These are phyloP conservation scores for Tilletiopsis washingtonensis DNA, from an alignment of 1,284 basidiomycete genomes.

Conservation along the genomic window DNA sequence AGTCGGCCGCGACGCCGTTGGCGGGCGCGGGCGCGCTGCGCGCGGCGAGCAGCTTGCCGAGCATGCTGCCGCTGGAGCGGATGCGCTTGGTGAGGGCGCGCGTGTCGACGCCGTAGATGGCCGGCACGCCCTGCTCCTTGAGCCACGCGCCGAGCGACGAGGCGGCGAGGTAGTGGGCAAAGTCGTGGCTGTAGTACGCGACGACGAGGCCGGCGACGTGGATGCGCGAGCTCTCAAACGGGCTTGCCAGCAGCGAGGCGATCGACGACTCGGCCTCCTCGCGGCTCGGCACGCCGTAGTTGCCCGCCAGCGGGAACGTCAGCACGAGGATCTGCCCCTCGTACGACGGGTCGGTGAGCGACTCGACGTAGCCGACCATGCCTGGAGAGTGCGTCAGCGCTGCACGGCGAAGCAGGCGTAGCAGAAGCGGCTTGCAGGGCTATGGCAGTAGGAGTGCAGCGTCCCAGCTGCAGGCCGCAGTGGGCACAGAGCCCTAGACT, in stretches of 20 bases:
- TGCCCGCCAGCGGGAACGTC: constrained; percentile 93
- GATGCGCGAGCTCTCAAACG: constrained; percentile 88
- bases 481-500: too few species aligned
- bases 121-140: constrained; percentile 88
- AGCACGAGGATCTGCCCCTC: constrained; percentile 95
- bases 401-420: too few species aligned
- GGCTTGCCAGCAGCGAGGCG: constrained; percentile 49
- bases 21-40: constrained; percentile 19
- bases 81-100: constrained; percentile 94
- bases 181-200: constrained; percentile 81
- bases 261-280: constrained; percentile 48
- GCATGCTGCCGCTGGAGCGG: constrained; percentile 85
- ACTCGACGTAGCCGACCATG: constrained; percentile 97
- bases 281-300: constrained; percentile 93
- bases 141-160: constrained; percentile 88
- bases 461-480: constrained; percentile 2
- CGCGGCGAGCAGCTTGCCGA: constrained; percentile 51
- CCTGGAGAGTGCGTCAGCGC: too few species aligned
- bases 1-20: constrained; percentile 47
- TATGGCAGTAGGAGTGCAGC: constrained; percentile 6
- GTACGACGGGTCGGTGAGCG: constrained; percentile 96
- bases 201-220: constrained; percentile 87
- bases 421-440: too few species aligned
- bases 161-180: constrained; percentile 85
- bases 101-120: constrained; percentile 93